Evolutionary conservation across 441 rosid species (phyloP), one percentile per base, ranked within the genome.

Genomic region (Metrosideros polymorpha): DNA sequence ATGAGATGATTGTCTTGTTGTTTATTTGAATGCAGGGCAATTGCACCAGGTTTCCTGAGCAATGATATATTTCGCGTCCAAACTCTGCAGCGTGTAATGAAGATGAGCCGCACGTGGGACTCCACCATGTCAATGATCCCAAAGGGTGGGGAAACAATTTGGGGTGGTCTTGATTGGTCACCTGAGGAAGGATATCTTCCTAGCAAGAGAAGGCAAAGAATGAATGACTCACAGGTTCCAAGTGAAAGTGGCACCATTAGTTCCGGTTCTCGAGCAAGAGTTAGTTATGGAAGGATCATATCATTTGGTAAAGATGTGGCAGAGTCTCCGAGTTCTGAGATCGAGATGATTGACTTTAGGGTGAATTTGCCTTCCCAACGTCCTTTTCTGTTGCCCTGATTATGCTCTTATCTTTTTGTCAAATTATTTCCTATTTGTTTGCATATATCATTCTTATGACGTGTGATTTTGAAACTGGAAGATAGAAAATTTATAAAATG

Each of bases 71-170:
- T 98, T 86, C 92, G 94, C 61, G 91, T 95, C 88, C 99, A 98
- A 89, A 98, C 98, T 24, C 86, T 96, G 91, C 95, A 96, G 90
- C 96, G 90, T 84, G 87, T 94, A 83, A 94, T 98, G 98, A 93
- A 91, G 90, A 96, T 96, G 98, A 92, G 95, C 85, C 95, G 98
- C 30, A 91, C 97, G 14, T 98, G 99, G 99, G 99, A 98, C 92
- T 95, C 99, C 76, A 96, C 98, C 57, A 96, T 96, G 98, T 96
- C 99, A 45, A 95, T 98, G 98, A 84, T 98, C 90, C 98, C 98
- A 27, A 96, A 90, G 92, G 99, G 99, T 51, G 99, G 99, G 84
- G 96, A 94, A 84, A 95, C 95, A 35, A 93, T 98, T 82, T 98
- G 99, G 99, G 99, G 99, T 82, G 94, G 91, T 90, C 92, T 96